Conservation (phyloP, 2,329 filamentous ascomycete species). For the Diplodia corticola region DNA sequence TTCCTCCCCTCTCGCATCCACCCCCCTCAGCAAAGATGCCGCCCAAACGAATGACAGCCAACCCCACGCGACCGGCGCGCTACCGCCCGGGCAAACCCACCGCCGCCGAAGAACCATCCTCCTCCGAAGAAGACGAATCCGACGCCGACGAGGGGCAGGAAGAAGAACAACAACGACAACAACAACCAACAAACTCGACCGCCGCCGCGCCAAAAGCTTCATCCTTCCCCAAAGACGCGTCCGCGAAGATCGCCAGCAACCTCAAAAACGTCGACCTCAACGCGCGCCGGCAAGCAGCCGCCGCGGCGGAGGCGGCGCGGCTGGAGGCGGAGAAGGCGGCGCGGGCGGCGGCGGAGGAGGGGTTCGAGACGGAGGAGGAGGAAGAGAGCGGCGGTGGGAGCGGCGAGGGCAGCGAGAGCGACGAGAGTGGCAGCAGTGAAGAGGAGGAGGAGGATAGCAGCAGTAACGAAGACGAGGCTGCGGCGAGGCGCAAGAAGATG, state of each 20-base stretch:
- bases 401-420: constrained; percentile 26
- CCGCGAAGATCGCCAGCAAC: constrained; percentile 42
- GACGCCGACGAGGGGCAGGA: constrained; percentile 58
- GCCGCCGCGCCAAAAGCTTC: constrained; percentile 46
- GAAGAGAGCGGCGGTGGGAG: constrained; percentile 27
- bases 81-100: constrained; percentile 80
- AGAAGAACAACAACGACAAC: constrained; percentile 29
- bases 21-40: constrained; percentile 51
- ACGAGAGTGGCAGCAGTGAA: too few relatives aligned
- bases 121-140: constrained; percentile 53
- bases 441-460: constrained; percentile 42
- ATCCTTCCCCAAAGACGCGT: constrained; percentile 49
- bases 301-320: constrained; percentile 31
- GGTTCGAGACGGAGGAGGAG: constrained; percentile 59
- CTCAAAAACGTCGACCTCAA: constrained; percentile 46
- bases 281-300: constrained; percentile 32
- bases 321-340: constrained; percentile 29
- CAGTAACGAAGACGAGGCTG: constrained; percentile 60
- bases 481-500: constrained; percentile 53
- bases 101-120: constrained; percentile 48
- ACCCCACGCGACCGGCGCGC: constrained; percentile 75
- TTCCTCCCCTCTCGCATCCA: too few relatives aligned
- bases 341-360: constrained; percentile 52
- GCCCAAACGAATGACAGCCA: constrained; percentile 89
- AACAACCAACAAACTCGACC: constrained; percentile 35